These are phyloP conservation scores for Margaritispora aquatica DNA, from an alignment of 495 filamentous ascomycete species.

Conservation along the genomic window DNA sequence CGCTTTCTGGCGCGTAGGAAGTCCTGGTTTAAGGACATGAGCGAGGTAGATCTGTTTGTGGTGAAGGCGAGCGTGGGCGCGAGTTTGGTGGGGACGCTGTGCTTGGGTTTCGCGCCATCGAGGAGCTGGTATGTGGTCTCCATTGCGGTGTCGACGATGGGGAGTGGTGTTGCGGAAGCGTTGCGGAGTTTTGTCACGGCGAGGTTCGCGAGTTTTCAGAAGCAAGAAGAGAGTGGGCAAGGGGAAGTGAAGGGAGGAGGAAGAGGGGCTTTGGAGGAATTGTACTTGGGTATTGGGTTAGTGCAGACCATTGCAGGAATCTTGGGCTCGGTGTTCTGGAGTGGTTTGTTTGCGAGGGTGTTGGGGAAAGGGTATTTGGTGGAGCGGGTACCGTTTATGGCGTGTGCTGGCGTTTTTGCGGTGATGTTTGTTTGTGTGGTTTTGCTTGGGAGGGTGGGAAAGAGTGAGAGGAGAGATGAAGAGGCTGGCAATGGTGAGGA, in stretches of 20 bases:
- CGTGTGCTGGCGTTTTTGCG: neutral
- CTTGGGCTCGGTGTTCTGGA: slow-evolving; percentile 2
- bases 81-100: neutral
- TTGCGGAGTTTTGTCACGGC: slow-evolving; percentile 6
- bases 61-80: neutral
- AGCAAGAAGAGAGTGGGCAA: too few relatives aligned
- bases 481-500: neutral
- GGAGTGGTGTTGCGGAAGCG: neutral
- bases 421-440: neutral
- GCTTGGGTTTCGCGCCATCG: slow-evolving; percentile 1
- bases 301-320: slow-evolving; percentile 6
- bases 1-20: neutral
- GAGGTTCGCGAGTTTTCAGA: neutral
- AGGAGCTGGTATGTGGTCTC: neutral
- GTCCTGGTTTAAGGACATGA: neutral
- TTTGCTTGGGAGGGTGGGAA: neutral
- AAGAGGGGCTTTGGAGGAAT: neutral
- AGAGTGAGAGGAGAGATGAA: neutral
- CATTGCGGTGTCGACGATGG: neutral
- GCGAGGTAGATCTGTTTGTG: slow-evolving; percentile 4
- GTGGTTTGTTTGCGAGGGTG: neutral
- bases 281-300: slow-evolving; percentile 10
- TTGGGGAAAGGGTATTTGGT: neutral
- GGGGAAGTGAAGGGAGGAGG: too few relatives aligned
- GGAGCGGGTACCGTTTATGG: neutral